These are phyloP conservation scores for Cladosporium sp. DNA, from an alignment of 2,329 filamentous ascomycete genomes.

Conservation along the genomic window DNA sequence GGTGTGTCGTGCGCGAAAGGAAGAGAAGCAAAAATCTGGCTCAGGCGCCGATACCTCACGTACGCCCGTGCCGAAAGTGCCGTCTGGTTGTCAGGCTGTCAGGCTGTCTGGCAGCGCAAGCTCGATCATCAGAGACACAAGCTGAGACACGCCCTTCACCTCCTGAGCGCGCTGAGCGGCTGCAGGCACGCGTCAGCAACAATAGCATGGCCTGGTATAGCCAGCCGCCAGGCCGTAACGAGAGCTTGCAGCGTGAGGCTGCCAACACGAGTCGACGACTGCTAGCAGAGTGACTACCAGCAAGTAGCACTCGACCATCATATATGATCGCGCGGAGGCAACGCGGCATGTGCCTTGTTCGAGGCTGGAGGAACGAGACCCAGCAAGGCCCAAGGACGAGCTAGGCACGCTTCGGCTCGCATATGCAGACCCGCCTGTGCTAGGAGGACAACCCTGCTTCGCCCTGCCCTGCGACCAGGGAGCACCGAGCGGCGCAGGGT, in stretches of 20 bases:
- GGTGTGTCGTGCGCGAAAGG: not conserved
- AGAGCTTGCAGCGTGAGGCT: constrained; percentile 9
- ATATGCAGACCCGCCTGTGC: constrained; percentile 7
- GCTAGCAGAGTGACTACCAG: not conserved
- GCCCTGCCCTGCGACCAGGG: constrained; percentile 11
- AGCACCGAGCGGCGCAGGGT: constrained; percentile 4
- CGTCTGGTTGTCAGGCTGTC: constrained; percentile 9
- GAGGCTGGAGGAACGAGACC: not conserved
- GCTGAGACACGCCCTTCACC: constrained; percentile 19
- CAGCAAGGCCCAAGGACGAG: not conserved
- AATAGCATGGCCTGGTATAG: constrained; percentile 10
- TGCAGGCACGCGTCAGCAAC: constrained; percentile 20
- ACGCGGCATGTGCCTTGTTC: constrained; percentile 11
- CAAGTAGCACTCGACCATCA: not conserved
- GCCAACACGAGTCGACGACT: not conserved
- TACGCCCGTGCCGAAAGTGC: not conserved
- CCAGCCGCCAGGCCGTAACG: constrained; percentile 6
- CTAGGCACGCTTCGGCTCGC: constrained; percentile 17
- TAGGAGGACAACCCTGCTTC: not conserved
- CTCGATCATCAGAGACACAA: constrained; percentile 20
- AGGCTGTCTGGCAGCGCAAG: not conserved
- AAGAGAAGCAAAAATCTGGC: not conserved
- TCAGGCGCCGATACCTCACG: not conserved
- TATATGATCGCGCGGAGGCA: constrained; percentile 4
- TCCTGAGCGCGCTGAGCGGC: constrained; percentile 18